Percentiles rank a stretch among this genome's conserved stretches.
Evolutionary conservation across 805 yeast species (phyloP).

Genomic region (Kazachstania kunashirensis): DNA sequence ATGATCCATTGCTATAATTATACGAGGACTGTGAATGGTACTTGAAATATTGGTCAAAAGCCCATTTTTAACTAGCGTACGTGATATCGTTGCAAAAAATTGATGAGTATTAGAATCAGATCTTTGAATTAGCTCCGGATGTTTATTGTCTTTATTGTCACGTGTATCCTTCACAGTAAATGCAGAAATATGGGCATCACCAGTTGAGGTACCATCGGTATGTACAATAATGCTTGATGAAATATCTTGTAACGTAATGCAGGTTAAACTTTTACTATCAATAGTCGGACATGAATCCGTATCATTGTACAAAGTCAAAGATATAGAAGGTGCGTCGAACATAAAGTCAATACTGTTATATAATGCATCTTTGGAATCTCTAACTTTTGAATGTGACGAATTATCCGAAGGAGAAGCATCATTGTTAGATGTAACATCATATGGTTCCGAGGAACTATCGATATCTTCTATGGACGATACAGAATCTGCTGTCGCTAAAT

Average conservation of each 20-base stretch:
- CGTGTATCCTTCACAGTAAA: conserved; percentile 74
- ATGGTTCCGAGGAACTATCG: too few relatives aligned
- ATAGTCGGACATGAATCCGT: conserved; percentile 34
- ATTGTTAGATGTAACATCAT: too few relatives aligned
- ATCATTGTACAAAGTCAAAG: conserved; percentile 50
- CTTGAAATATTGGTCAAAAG: conserved; percentile 43
- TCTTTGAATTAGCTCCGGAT: conserved; percentile 73
- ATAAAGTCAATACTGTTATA: conserved; percentile 30
- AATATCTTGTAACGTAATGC: conserved; percentile 50
- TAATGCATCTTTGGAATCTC: neutral
- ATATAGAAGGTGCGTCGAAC: conserved; percentile 52
- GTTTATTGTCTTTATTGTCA: conserved; percentile 50
- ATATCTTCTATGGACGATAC: neutral
- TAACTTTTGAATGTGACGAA: neutral
- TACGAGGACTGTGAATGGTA: conserved; percentile 70
- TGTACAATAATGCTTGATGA: conserved; percentile 42
- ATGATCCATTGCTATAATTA: conserved; percentile 79
- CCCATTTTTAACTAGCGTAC: conserved; percentile 34
- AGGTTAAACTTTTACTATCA: conserved; percentile 39
- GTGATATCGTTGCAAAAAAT: conserved; percentile 46
- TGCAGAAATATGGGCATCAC: conserved; percentile 58
- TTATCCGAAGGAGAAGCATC: neutral
- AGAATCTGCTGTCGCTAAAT: neutral
- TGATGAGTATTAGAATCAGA: conserved; percentile 56
- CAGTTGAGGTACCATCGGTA: conserved; percentile 44